phyloP scores from a whole-genome alignment of 23 red algal species.

The Gracilaria gracilis region DNA sequence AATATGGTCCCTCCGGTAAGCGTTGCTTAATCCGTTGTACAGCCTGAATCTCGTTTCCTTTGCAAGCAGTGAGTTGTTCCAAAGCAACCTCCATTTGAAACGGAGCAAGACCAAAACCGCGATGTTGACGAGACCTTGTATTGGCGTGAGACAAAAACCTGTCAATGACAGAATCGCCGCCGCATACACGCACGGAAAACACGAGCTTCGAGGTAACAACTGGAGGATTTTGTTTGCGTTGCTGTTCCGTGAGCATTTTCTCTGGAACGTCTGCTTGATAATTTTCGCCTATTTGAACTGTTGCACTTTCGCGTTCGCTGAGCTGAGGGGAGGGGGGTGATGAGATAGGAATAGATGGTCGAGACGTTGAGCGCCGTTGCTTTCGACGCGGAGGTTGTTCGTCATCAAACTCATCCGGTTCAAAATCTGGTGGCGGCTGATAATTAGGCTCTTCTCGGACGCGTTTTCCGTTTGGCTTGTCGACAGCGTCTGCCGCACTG shows the following conservation, averaged over 20 bases:
- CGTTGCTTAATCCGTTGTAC: slow-evolving; percentile 14
- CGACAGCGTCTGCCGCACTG: slow-evolving; percentile 18
- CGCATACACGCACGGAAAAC: slow-evolving; percentile 38
- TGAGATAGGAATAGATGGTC: slow-evolving; percentile 12
- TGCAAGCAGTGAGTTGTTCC: slow-evolving; percentile 19
- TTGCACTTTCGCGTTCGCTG: background rate
- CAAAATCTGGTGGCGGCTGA: background rate
- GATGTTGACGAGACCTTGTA: slow-evolving; percentile 3
- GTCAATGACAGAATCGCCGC: slow-evolving; percentile 19
- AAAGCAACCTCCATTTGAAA: slow-evolving; percentile 55
- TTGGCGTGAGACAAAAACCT: slow-evolving; percentile 42
- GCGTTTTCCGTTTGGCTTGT: background rate
- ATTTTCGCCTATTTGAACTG: slow-evolving; percentile 42
- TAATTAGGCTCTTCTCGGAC: slow-evolving; percentile 19
- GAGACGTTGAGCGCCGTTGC: slow-evolving; percentile 42
- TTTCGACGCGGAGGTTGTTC: slow-evolving; percentile 44
- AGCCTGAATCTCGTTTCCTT: slow-evolving; percentile 39
- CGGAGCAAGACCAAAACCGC: slow-evolving; percentile 59
- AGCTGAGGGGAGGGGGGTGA: slow-evolving; percentile 10
- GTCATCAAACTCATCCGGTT: background rate
- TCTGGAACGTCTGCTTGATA: slow-evolving; percentile 66
- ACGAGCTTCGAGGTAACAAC: slow-evolving; percentile 49
- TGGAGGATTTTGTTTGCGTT: slow-evolving; percentile 32
- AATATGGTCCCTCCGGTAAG: slow-evolving; percentile 58
- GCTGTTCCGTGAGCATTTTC: background rate